A percentile compares a stretch with the other conserved stretches of the same genome.
Evolutionary conservation across 257 asterid species (phyloP).

Genomic region (Eucommia ulmoides): DNA sequence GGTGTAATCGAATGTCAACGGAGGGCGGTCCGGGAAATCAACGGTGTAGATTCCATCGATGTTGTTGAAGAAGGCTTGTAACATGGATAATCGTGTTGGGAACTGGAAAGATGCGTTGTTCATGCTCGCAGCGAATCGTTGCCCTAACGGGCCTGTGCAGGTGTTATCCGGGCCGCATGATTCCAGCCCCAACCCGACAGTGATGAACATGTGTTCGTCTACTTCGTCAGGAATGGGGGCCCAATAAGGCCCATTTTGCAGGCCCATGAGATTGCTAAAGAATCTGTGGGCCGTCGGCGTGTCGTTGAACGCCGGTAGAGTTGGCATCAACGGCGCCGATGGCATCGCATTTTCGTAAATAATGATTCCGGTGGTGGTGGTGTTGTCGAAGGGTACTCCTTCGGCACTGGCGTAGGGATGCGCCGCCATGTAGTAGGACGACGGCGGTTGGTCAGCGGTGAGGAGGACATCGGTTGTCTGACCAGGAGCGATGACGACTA

Average conservation of each 20-base stretch:
- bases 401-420: conserved; percentile 34
- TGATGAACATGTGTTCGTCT: too few relatives aligned
- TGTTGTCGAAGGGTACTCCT: conserved; percentile 20
- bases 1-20: too few relatives aligned
- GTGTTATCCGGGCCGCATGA: too few relatives aligned
- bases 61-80: too few relatives aligned
- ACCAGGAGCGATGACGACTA: conserved; percentile 50
- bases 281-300: conserved; percentile 58
- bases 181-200: conserved; percentile 39
- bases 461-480: conserved; percentile 63
- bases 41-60: too few relatives aligned
- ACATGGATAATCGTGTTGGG: too few relatives aligned
- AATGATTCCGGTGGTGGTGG: conserved; percentile 53
- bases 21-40: too few relatives aligned
- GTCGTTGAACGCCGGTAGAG: conserved; percentile 55
- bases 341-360: too few relatives aligned
- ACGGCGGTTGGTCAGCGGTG: conserved; percentile 37
- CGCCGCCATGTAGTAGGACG: conserved; percentile 70
- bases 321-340: too few relatives aligned
- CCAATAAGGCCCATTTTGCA: conserved; percentile 42
- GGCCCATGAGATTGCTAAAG: conserved; percentile 36
- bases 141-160: conserved; percentile 42
- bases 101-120: too few relatives aligned
- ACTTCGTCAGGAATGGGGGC: conserved; percentile 24
- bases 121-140: conserved; percentile 46